Percentiles rank a stretch among this genome's conserved stretches.
Conservation (phyloP, 768 basidiomycete genomes). For the Phlebiopsis flavidoalba region DNA sequence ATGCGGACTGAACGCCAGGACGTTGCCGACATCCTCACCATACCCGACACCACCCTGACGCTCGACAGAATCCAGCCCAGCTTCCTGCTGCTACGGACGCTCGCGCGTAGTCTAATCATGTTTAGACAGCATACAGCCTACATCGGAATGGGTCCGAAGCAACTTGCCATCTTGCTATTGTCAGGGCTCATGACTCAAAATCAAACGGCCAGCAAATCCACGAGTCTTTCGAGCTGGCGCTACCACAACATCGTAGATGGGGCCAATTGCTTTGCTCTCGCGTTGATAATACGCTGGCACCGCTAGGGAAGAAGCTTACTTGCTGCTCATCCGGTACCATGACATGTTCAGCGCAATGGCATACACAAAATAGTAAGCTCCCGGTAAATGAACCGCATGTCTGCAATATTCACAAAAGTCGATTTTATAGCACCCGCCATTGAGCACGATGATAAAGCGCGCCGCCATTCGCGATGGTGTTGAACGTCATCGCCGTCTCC, state of each 20-base stretch:
- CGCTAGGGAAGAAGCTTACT: constrained; percentile 84
- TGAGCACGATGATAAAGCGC: constrained; percentile 84
- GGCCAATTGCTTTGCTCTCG: constrained; percentile 87
- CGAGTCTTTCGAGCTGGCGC: constrained; percentile 78
- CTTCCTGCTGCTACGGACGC: constrained; percentile 76
- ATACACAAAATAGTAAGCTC: constrained; percentile 58
- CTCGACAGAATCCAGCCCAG: constrained; percentile 86
- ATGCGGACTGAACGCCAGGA: constrained; percentile 79
- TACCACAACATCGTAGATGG: constrained; percentile 91
- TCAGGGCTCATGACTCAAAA: constrained; percentile 49
- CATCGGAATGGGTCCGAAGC: constrained; percentile 62
- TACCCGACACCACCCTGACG: constrained; percentile 76
- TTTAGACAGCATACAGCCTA: constrained; percentile 77
- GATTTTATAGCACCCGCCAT: constrained; percentile 60
- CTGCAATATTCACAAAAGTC: background rate
- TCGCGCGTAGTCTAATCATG: constrained; percentile 76
- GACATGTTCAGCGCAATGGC: constrained; percentile 73
- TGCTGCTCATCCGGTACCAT: constrained; percentile 74
- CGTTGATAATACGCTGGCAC: constrained; percentile 93
- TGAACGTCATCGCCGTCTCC: constrained; percentile 83
- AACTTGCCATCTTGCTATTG: constrained; percentile 71
- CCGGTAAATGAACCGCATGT: background rate
- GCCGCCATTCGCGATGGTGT: constrained; percentile 81
- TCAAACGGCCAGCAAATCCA: constrained; percentile 46
- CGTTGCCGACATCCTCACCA: constrained; percentile 77